Conservation (phyloP, 345 rosid species). For the Populus tremula region DNA sequence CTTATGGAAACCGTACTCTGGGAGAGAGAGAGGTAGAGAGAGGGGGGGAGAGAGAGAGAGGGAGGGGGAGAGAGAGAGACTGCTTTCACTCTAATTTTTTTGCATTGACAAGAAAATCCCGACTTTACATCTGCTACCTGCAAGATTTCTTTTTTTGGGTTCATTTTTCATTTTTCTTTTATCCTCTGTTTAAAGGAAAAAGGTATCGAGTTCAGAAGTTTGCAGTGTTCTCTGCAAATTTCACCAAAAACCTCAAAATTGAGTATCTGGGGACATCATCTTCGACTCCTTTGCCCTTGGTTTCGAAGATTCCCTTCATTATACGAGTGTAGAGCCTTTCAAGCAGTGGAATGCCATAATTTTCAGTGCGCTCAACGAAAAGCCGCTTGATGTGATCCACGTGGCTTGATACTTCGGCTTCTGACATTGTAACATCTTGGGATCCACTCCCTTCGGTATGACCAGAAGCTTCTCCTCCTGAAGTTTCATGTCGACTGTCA, state of each 20-base stretch:
- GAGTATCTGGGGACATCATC: slow-evolving; percentile 51
- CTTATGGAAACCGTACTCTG: too few species aligned
- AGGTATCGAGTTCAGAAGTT: slow-evolving; percentile 53
- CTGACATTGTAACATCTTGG: slow-evolving; percentile 4
- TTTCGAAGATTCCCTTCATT: slow-evolving; percentile 69
- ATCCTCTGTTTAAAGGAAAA: slow-evolving; percentile 6
- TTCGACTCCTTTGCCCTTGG: slow-evolving; percentile 41
- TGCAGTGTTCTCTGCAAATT: slow-evolving; percentile 61
- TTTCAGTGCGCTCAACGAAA: slow-evolving; percentile 51
- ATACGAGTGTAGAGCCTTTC: slow-evolving; percentile 76
- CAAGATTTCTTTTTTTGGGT: slow-evolving; percentile 9
- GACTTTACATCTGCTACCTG: slow-evolving; percentile 53
- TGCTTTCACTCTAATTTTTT: slow-evolving; percentile 31
- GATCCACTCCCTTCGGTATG: too few species aligned
- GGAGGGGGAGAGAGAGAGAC: background rate
- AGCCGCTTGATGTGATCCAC: slow-evolving; percentile 44
- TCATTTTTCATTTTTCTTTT: background rate
- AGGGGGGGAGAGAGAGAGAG: too few species aligned
- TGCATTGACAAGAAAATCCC: slow-evolving; percentile 49
- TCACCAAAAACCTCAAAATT: slow-evolving; percentile 80
- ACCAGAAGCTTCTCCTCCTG: too few species aligned
- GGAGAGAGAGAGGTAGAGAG: too few species aligned
- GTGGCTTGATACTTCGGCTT: slow-evolving; percentile 40
- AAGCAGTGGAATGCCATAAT: slow-evolving; percentile 69
- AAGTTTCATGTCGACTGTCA: too few species aligned